Evolutionary conservation across 805 yeast genomes (phyloP), one percentile per base, ranked within the genome.

Genomic region (Debaryomyces prosopidis): DNA sequence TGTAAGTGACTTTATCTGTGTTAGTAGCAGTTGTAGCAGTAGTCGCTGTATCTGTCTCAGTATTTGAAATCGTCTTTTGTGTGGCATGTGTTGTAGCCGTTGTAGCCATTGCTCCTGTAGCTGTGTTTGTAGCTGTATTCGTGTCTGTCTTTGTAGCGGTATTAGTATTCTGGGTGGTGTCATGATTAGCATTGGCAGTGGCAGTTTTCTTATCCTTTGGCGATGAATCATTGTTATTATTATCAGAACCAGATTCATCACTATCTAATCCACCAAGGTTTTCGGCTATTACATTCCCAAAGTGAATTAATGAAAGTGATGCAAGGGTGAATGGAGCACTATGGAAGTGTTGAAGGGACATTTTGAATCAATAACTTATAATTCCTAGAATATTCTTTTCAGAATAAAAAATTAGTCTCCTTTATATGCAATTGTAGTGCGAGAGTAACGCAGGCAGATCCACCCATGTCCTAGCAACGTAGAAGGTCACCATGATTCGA

Each of bases 1-100:
- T 71, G 55, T 58, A 71, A 5, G 68, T 51, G 20, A 46, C 64
- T 8, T 33, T 40, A 3, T 23, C 44, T 23, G 46, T 31, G 15
- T 34, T 26, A 1, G 58, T 46, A 11, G 48, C 43, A 18, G 31
- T 49, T 10, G 52, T 36, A 12, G 32, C 43, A 8, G 57, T 18
- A 2, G 42, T 45, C 2, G 58, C 47, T 16, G 59, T 50, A 12
- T 40, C 49, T 16, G 52, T 42, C 3, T 17, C 40, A 12, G 56
- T 43, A 12, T 46, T 39, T 9, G 35, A 41, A 12, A 55, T 39
- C 2, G 36, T 46, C 8, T 52, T 46, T 12, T 30, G 43, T 10
- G 50, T 41, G 14, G 48, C 36, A 9, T 9, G 30, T 7, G 42
- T 34, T 40, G 52, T 31, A 19, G 46, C 42, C 32, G 43, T 50